Percentiles rank a stretch among this genome's conserved stretches.
Evolutionary conservation across 768 basidiomycete genomes (phyloP).

Genomic region (Jaapia argillacea): DNA sequence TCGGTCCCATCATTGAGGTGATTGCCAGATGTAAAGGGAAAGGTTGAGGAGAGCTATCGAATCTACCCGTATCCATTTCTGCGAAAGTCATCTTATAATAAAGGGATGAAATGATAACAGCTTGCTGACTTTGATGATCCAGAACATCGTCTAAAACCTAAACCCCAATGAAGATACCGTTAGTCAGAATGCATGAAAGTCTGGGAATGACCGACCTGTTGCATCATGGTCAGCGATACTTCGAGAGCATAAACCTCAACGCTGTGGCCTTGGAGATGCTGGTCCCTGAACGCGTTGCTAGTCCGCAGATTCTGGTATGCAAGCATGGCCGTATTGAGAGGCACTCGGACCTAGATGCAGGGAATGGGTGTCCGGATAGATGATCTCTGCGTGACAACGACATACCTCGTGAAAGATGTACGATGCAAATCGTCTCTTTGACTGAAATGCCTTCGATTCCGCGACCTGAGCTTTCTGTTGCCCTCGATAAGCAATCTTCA

Average conservation of each 20-base stretch:
- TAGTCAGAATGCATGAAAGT: neutral
- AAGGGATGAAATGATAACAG: neutral
- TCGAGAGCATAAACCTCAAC: conserved; percentile 35
- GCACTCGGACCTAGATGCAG: conserved; percentile 19
- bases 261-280: conserved; percentile 11
- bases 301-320: too few relatives aligned
- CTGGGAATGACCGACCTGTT: too few relatives aligned
- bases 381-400: conserved; percentile 5
- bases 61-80: conserved; percentile 31
- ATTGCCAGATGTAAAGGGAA: conserved; percentile 24
- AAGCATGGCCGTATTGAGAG: conserved; percentile 41
- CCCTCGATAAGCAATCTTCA: conserved; percentile 31
- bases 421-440: conserved; percentile 30
- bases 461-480: conserved; percentile 35
- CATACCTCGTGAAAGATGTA: conserved; percentile 39
- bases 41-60: conserved; percentile 30
- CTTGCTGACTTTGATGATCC: conserved; percentile 17
- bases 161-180: conserved; percentile 22
- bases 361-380: neutral
- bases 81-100: neutral
- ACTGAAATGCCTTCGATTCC: conserved; percentile 24
- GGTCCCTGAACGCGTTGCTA: conserved; percentile 22
- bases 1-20: conserved; percentile 15
- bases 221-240: conserved; percentile 27
- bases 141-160: conserved; percentile 30